A percentile compares a stretch with the other conserved stretches of the same genome.
Conservation (phyloP, 768 basidiomycete species). For the Phaffia tasmanica region DNA sequence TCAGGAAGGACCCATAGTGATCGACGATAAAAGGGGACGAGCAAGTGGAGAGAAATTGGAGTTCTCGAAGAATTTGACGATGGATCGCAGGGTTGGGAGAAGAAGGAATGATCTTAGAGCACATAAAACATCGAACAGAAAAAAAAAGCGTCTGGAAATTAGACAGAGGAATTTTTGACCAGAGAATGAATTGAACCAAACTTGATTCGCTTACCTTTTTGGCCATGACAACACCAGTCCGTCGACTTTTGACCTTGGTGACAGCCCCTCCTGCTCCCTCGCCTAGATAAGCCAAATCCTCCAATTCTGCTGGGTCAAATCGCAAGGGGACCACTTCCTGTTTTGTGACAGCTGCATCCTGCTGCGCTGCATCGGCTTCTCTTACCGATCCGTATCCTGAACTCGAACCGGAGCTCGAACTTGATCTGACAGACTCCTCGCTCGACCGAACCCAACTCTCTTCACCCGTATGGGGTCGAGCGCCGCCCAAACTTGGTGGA, state of each 20-base stretch:
- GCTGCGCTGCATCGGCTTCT: not conserved
- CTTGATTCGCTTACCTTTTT: conserved; percentile 36
- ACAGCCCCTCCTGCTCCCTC: conserved; percentile 39
- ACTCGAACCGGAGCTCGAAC: not conserved
- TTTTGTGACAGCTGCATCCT: conserved; percentile 1
- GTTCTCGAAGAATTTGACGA: conserved; percentile 38
- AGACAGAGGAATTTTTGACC: not conserved
- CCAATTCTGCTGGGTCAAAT: conserved; percentile 30
- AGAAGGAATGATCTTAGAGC: conserved; percentile 35
- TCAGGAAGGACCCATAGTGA: conserved; percentile 39
- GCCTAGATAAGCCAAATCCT: conserved; percentile 33
- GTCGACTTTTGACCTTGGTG: conserved; percentile 34
- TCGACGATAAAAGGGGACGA: conserved; percentile 38
- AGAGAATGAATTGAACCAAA: not conserved
- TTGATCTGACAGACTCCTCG: not conserved
- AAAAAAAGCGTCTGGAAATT: not conserved
- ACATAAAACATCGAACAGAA: not conserved
- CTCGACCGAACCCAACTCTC: not conserved
- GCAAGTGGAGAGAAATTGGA: conserved; percentile 38
- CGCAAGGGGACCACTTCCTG: conserved; percentile 26
- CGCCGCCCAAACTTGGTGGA: not conserved
- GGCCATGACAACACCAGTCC: conserved; percentile 36
- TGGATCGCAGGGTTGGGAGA: conserved; percentile 39
- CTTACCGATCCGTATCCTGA: not conserved
- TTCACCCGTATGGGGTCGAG: not conserved